Evolutionary conservation across 2,329 filamentous ascomycete genomes (phyloP), one percentile per base, ranked within the genome.

Genomic region (Pseudogymnoascus sp.): DNA sequence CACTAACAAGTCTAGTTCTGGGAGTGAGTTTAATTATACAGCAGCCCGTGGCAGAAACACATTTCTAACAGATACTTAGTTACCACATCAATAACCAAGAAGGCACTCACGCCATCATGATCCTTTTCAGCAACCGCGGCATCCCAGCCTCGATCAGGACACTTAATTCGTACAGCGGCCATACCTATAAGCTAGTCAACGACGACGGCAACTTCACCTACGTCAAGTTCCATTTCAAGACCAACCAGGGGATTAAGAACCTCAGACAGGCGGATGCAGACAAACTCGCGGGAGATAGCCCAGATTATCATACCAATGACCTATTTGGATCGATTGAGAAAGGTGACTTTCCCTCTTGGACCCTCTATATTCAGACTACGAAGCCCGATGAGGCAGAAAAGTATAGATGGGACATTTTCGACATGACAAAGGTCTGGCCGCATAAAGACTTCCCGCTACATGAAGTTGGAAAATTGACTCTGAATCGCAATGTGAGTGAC

Each of bases 61-160:
- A 51, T n/a, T 26, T 14, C 45, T 51, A 51, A 51, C 7, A 51
- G 23, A 29, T 3, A 26, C 5, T 7, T 14, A 29, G 45, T 51
- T 51, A n/a, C 10, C 45, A 51, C 23, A 51, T 29, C 45, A 51
- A 77, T 37, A 78, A 83, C 66, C 83, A 81, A 5, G 82, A 85
- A 68, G 77, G 79, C 0, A 76, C 80, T n/a, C 83, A 86, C 69
- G 79, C 82, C 67, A 75, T 84, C 26, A 85, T 86, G 82, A 78
- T 81, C 42, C 74, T 85, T 1, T 83, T 86, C 73, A 80, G 80
- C 16, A 82, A 84, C 66, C 77, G 81, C 11, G 83, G 83, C 2
- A 83, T 81, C 11, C 83, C 82, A 0, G 79, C 79, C 63, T 79
- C 78, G 0, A 82, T 81, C 67, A 76, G 83, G 31, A 75, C 81